Percentiles rank a stretch among this genome's conserved stretches.
Conservation (phyloP, 441 rosid genomes). For the Cnidoscolus chayamansa region DNA sequence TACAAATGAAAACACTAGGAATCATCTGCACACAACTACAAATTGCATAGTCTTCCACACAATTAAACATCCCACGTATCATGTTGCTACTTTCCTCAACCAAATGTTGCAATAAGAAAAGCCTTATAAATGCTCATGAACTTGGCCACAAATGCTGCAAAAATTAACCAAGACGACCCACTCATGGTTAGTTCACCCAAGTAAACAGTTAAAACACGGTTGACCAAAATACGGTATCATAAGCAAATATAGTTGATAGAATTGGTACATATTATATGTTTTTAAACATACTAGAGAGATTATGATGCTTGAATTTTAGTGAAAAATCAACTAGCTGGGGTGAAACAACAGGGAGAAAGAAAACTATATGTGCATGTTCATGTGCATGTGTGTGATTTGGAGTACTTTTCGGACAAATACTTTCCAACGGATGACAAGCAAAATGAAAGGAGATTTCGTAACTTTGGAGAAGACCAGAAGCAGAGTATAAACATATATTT, state of each 20-base stretch:
- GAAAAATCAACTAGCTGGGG: neutral
- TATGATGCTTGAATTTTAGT: neutral
- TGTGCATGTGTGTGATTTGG: neutral
- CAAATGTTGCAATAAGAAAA: conserved; percentile 73
- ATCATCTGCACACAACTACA: too few species aligned
- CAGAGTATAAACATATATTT: neutral
- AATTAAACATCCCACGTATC: neutral
- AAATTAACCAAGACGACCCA: conserved; percentile 1
- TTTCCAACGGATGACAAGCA: neutral
- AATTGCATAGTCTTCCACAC: neutral
- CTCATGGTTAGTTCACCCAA: too few species aligned
- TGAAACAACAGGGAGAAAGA: neutral
- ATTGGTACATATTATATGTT: neutral
- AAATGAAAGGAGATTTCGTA: neutral
- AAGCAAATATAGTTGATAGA: neutral
- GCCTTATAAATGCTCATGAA: conserved; percentile 85
- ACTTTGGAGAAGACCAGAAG: neutral
- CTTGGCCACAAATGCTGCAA: conserved; percentile 85
- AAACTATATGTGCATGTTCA: neutral
- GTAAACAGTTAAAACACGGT: neutral
- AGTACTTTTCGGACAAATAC: neutral
- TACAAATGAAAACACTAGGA: neutral
- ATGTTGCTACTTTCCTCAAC: conserved; percentile 35
- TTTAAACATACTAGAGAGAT: neutral
- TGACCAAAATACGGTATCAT: neutral